phyloP scores from a whole-genome alignment of 2,329 filamentous ascomycete genomes.

The Diaporthe caulivora region DNA sequence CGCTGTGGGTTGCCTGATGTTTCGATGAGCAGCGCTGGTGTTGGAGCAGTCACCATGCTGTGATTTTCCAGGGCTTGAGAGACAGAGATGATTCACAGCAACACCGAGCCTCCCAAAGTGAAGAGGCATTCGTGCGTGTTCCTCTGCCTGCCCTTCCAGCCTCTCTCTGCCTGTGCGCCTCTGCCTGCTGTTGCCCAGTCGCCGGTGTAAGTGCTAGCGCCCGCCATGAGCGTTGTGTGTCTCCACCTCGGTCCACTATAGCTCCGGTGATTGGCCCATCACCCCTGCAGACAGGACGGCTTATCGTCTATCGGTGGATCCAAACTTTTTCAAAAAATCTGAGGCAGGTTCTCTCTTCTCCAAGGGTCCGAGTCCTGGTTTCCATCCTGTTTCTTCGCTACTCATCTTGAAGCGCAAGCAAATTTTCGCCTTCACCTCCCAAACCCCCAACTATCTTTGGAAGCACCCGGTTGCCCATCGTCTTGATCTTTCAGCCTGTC shows the following conservation, averaged over 20 bases:
- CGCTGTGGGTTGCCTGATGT: neutral
- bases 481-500: neutral
- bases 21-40: no score
- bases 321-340: conserved; percentile 40
- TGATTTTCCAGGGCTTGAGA: neutral
- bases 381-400: conserved; percentile 19
- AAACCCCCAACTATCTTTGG: neutral
- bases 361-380: conserved; percentile 13
- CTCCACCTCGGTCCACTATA: conserved; percentile 14
- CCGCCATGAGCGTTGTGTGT: conserved; percentile 3
- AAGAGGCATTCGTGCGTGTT: neutral
- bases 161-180: neutral
- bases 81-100: neutral
- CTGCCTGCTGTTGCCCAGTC: conserved; percentile 19
- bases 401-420: conserved; percentile 18
- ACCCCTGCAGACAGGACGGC: neutral
- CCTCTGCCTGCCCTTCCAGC: neutral
- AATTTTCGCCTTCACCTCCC: conserved; percentile 19
- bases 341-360: conserved; percentile 29
- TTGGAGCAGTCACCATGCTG: neutral
- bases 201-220: conserved; percentile 30
- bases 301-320: conserved; percentile 36
- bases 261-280: conserved; percentile 11
- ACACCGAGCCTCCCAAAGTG: neutral
- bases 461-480: no score